These are phyloP conservation scores for Pontederia paniculata DNA, from an alignment of 176 grass and related monocot genomes.

Conservation along the genomic window DNA sequence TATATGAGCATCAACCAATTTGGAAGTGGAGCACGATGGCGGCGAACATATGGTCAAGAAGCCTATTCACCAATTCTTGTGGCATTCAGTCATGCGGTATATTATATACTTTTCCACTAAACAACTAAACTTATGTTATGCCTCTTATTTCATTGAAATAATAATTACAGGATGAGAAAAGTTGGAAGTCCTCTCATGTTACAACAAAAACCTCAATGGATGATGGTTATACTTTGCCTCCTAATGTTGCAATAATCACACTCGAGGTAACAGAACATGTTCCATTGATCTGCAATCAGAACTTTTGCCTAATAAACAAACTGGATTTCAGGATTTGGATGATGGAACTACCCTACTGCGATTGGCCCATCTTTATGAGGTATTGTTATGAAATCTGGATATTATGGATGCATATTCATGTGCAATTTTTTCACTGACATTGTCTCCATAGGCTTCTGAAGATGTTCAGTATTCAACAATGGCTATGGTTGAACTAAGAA, in stretches of 20 bases:
- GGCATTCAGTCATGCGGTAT: slow-evolving; percentile 75
- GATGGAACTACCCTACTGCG: slow-evolving; percentile 69
- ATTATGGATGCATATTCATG: slow-evolving; percentile 2
- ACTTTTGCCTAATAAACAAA: not conserved
- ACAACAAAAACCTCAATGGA: slow-evolving; percentile 42
- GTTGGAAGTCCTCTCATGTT: slow-evolving; percentile 47
- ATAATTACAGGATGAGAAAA: slow-evolving; percentile 42
- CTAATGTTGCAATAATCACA: slow-evolving; percentile 77
- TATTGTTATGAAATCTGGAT: slow-evolving; percentile 15
- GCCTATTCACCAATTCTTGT: slow-evolving; percentile 81
- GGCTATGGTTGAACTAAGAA: slow-evolving; percentile 56
- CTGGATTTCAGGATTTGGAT: slow-evolving; percentile 45
- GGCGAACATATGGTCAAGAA: slow-evolving; percentile 65
- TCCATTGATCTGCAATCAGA: not conserved
- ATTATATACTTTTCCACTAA: slow-evolving; percentile 1
- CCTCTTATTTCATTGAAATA: not conserved
- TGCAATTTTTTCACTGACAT: not conserved
- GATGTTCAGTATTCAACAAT: slow-evolving; percentile 51
- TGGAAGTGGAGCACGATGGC: slow-evolving; percentile 66
- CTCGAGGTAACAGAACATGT: slow-evolving; percentile 41
- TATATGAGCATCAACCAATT: slow-evolving; percentile 55
- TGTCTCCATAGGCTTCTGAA: slow-evolving; percentile 39
- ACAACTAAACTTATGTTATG: not conserved
- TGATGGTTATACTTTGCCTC: slow-evolving; percentile 61
- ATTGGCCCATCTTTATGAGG: slow-evolving; percentile 81